phyloP scores from a whole-genome alignment of 495 filamentous ascomycete genomes.

The Podospora sp. region DNA sequence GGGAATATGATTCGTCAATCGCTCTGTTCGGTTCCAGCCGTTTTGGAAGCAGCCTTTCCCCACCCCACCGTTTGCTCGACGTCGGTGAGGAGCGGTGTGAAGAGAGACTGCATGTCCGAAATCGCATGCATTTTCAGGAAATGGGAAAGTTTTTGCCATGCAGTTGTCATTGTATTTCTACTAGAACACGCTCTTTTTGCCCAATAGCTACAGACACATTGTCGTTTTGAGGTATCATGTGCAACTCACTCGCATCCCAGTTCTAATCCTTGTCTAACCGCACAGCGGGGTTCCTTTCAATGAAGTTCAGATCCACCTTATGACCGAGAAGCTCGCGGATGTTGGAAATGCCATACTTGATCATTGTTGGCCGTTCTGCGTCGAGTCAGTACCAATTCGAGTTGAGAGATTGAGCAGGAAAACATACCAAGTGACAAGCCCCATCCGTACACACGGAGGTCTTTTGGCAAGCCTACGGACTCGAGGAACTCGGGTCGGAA shows the following conservation, averaged over 20 bases:
- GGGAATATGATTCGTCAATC: background rate
- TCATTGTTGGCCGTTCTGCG: slow-evolving; percentile 81
- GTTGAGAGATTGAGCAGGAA: slow-evolving; percentile 89
- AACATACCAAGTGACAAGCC: slow-evolving; percentile 61
- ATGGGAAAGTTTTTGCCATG: background rate
- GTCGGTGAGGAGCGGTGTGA: background rate
- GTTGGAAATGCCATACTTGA: slow-evolving; percentile 85
- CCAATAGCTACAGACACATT: background rate
- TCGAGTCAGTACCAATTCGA: background rate
- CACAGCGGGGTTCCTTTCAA: slow-evolving; percentile 81
- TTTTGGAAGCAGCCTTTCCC: background rate
- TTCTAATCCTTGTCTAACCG: slow-evolving; percentile 72
- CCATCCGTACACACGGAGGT: slow-evolving; percentile 18
- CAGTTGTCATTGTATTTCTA: background rate
- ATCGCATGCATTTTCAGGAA: background rate
- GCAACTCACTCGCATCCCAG: background rate
- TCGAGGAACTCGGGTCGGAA: slow-evolving; percentile 93
- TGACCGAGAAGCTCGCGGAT: slow-evolving; percentile 85
- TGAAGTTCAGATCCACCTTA: slow-evolving; percentile 79
- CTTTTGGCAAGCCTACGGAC: slow-evolving; percentile 72
- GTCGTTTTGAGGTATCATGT: slow-evolving; percentile 12
- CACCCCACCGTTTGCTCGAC: background rate
- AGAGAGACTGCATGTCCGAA: background rate
- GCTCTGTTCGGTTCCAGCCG: background rate
- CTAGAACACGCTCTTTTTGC: background rate